Evolutionary conservation across 768 basidiomycete genomes (phyloP).

Genomic region (Pisolithus marmoratus): DNA sequence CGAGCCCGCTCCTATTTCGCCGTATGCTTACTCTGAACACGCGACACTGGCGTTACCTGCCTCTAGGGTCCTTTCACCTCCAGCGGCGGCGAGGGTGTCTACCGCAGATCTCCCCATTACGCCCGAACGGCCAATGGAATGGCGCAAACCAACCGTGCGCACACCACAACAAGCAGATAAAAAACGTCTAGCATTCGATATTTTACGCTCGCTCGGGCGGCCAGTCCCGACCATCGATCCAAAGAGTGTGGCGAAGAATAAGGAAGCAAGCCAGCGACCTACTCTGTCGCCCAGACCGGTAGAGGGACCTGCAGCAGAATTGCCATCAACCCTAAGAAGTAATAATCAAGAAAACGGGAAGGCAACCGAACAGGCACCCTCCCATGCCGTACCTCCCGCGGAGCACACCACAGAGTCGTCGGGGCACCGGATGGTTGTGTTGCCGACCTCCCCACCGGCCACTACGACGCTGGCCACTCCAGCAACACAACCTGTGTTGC

Average conservation of each 20-base stretch:
- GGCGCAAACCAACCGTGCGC: constrained; percentile 4
- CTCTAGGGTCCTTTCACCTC: not conserved
- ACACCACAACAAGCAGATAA: constrained; percentile 41
- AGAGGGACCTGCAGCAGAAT: too few relatives aligned
- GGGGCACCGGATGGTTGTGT: too few relatives aligned
- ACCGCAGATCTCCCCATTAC: constrained; percentile 1
- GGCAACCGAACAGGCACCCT: not conserved
- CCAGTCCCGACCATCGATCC: constrained; percentile 2
- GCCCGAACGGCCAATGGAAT: constrained; percentile 4
- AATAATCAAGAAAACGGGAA: constrained; percentile 1
- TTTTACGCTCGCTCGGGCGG: constrained; percentile 46
- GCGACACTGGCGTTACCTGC: not conserved
- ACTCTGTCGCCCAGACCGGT: too few relatives aligned
- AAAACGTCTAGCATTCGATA: constrained; percentile 48
- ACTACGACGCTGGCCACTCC: too few relatives aligned
- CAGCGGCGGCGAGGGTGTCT: not conserved
- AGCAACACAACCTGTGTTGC: not conserved
- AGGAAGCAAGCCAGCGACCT: constrained; percentile 2
- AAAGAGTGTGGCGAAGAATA: not conserved
- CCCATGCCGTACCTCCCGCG: not conserved
- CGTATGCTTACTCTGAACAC: not conserved
- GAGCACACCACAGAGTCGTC: not conserved
- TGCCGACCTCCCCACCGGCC: too few relatives aligned
- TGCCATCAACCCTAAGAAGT: not conserved
- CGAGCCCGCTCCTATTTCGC: not conserved